Percentiles rank a stretch among this genome's conserved stretches.
Evolutionary conservation across 1,284 basidiomycete species (phyloP).

Genomic region (Lignosus rhinocerotis): DNA sequence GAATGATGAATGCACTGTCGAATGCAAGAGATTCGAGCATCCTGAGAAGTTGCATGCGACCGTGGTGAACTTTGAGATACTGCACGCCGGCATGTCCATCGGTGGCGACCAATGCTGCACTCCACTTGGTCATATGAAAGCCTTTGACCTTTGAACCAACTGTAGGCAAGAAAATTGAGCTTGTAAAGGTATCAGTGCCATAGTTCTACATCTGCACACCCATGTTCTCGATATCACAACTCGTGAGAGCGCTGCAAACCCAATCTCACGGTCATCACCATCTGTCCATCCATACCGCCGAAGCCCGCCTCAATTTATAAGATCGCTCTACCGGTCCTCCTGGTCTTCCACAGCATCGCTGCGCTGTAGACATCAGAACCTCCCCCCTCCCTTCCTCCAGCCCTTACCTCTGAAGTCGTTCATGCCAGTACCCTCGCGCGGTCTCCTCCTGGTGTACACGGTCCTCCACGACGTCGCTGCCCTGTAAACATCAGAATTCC

Average conservation of each 20-base stretch:
- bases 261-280: not conserved
- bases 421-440: conserved; percentile 11
- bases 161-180: no score
- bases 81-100: no score
- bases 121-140: no score
- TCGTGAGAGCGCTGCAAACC: not conserved
- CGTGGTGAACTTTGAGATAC: no score
- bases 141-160: no score
- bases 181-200: not conserved
- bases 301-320: not conserved
- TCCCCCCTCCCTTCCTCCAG: not conserved
- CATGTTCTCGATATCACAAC: not conserved
- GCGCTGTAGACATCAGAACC: not conserved
- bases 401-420: not conserved
- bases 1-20: no score
- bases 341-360: not conserved
- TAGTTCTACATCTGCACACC: not conserved
- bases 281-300: conserved; percentile 2
- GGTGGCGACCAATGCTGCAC: no score
- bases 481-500: not conserved
- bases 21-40: no score
- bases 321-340: not conserved
- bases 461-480: not conserved
- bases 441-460: conserved; percentile 30
- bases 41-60: no score